Evolutionary conservation across 2,329 filamentous ascomycete genomes (phyloP).

Genomic region (Juglanconis sp.): DNA sequence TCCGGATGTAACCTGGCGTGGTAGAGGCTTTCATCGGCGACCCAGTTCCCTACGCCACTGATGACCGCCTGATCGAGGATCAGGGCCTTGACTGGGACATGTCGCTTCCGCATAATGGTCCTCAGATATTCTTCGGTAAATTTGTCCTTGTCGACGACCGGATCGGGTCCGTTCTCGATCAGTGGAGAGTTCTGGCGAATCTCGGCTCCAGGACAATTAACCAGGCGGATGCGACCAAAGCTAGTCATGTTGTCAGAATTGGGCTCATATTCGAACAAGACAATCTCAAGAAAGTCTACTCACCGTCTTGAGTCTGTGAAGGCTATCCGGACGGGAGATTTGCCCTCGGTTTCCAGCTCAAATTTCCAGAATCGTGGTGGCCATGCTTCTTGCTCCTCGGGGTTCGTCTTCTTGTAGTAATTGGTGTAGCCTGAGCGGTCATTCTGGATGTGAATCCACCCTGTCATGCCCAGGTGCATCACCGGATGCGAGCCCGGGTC

Average conservation of each 20-base stretch:
- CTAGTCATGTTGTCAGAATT: neutral
- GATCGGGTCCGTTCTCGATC: conserved; percentile 90
- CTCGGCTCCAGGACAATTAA: conserved; percentile 73
- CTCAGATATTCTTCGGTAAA: conserved; percentile 75
- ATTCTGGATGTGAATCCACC: conserved; percentile 86
- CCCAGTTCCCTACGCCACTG: conserved; percentile 95
- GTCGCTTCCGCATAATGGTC: conserved; percentile 69
- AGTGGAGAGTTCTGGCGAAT: conserved; percentile 77
- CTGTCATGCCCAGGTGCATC: conserved; percentile 78
- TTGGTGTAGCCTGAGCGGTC: conserved; percentile 75
- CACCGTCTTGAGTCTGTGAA: conserved; percentile 77
- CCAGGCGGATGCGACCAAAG: conserved; percentile 74
- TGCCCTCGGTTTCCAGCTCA: conserved; percentile 61
- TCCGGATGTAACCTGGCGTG: conserved; percentile 88
- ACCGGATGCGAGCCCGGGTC: conserved; percentile 80
- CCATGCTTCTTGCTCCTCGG: conserved; percentile 64
- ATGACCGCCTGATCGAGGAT: conserved; percentile 85
- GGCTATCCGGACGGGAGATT: conserved; percentile 58
- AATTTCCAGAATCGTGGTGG: conserved; percentile 92
- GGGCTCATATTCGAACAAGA: too few species aligned
- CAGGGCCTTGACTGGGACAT: conserved; percentile 84
- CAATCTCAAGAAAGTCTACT: neutral
- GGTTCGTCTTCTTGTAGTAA: conserved; percentile 72
- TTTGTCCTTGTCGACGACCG: conserved; percentile 73
- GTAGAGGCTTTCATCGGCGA: conserved; percentile 90